Evolutionary conservation across 1,284 basidiomycete genomes (phyloP).

Genomic region (Puccinia triticina): DNA sequence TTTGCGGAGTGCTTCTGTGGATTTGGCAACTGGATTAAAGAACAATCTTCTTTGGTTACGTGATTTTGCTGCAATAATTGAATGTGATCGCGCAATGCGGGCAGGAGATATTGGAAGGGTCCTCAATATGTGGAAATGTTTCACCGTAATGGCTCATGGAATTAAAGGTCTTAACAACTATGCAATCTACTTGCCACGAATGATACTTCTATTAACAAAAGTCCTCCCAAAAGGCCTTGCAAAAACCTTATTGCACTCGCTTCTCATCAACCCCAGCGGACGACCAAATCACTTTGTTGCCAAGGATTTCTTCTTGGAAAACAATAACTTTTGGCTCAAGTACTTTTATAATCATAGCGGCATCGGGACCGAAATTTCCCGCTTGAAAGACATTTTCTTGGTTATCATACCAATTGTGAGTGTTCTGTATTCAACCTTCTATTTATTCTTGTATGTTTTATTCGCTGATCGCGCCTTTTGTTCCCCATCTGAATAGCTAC

Average conservation of each 20-base stretch:
- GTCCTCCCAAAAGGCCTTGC: background rate
- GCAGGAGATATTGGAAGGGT: background rate
- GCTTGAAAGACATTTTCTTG: slow-evolving; percentile 2
- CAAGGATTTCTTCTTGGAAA: background rate
- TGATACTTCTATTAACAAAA: background rate
- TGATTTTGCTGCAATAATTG: background rate
- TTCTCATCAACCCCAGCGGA: background rate
- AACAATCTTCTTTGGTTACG: background rate
- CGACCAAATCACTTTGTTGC: background rate
- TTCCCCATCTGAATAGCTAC: too few species aligned
- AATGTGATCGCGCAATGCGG: background rate
- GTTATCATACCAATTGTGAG: background rate
- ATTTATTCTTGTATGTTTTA: too few species aligned
- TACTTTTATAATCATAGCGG: slow-evolving; percentile 16
- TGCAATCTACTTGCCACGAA: background rate
- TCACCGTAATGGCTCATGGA: background rate
- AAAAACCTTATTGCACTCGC: background rate
- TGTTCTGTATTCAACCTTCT: background rate
- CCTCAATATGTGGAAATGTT: background rate
- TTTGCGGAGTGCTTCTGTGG: background rate
- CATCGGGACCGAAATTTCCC: background rate
- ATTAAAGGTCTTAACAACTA: background rate
- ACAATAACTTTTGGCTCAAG: background rate
- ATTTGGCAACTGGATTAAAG: background rate
- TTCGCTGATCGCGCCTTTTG: background rate